These are phyloP conservation scores for Russula foetens DNA, from an alignment of 768 basidiomycete genomes.

Conservation along the genomic window DNA sequence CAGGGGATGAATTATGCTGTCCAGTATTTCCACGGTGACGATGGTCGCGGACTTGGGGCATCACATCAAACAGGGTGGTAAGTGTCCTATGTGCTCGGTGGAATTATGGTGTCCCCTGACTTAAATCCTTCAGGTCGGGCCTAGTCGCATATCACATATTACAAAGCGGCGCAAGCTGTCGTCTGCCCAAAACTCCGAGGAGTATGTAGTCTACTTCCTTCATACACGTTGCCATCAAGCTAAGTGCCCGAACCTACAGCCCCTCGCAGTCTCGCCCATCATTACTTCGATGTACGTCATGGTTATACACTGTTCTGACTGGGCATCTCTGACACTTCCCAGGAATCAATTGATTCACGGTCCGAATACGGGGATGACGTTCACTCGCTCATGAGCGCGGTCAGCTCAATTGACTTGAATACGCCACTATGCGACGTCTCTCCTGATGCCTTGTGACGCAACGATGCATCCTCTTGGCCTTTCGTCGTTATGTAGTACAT, in stretches of 20 bases:
- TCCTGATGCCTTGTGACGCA: slow-evolving; percentile 52
- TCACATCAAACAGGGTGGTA: slow-evolving; percentile 98
- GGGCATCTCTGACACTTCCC: slow-evolving; percentile 1
- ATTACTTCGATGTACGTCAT: slow-evolving; percentile 85
- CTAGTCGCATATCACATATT: slow-evolving; percentile 87
- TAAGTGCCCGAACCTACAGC: slow-evolving; percentile 37
- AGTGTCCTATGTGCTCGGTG: slow-evolving; percentile 20
- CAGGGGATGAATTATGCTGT: background rate
- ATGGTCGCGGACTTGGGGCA: slow-evolving; percentile 87
- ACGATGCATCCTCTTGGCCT: slow-evolving; percentile 14
- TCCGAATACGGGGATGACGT: slow-evolving; percentile 73
- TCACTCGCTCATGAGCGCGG: slow-evolving; percentile 52
- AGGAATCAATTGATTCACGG: slow-evolving; percentile 68
- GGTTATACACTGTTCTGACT: background rate
- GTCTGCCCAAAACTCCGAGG: slow-evolving; percentile 88
- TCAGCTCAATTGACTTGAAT: slow-evolving; percentile 47
- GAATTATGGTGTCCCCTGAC: background rate
- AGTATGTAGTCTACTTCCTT: slow-evolving; percentile 44
- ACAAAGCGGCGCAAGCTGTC: slow-evolving; percentile 82
- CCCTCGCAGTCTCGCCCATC: slow-evolving; percentile 75
- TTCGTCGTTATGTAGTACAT: too few relatives aligned
- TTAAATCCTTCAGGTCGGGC: slow-evolving; percentile 53
- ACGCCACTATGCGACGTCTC: slow-evolving; percentile 56
- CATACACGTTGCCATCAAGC: background rate
- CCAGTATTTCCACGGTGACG: slow-evolving; percentile 93